Percentiles rank a stretch among this genome's conserved stretches.
Conservation (phyloP, 2,329 filamentous ascomycete genomes). For the Cryphonectria nitschkei region DNA sequence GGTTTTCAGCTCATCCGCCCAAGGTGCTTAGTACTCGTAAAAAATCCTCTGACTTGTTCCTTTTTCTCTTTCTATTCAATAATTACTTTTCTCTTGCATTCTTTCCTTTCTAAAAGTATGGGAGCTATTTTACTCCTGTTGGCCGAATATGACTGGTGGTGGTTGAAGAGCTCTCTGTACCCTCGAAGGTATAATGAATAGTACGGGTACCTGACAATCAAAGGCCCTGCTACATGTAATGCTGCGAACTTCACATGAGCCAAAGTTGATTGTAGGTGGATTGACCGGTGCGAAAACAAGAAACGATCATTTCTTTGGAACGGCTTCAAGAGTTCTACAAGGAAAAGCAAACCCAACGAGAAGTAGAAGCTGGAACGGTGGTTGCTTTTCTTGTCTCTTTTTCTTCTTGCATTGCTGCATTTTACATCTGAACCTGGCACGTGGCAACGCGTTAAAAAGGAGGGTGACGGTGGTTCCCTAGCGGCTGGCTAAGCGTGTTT, state of each 20-base stretch:
- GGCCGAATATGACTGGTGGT: neutral
- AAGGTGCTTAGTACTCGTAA: no score
- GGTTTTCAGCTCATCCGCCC: neutral
- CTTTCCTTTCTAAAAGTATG: neutral
- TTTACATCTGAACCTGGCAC: neutral
- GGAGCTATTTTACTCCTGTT: neutral
- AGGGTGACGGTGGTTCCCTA: neutral
- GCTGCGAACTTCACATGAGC: neutral
- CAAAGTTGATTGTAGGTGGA: no score
- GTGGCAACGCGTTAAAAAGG: conserved; percentile 9
- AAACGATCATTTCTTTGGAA: neutral
- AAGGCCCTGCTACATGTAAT: neutral
- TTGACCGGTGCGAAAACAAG: neutral
- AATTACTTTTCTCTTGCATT: neutral
- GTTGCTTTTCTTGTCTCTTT: neutral
- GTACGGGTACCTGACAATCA: neutral
- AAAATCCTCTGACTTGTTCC: no score
- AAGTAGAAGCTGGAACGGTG: neutral
- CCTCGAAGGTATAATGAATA: neutral
- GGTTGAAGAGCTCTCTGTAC: neutral
- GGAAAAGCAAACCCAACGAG: neutral
- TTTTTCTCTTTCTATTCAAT: no score
- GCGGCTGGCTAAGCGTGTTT: conserved; percentile 8
- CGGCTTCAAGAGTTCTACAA: neutral
- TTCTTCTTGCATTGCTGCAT: neutral